Conservation (phyloP, 202 grass and related monocot species). For the Panicum hallii region DNA sequence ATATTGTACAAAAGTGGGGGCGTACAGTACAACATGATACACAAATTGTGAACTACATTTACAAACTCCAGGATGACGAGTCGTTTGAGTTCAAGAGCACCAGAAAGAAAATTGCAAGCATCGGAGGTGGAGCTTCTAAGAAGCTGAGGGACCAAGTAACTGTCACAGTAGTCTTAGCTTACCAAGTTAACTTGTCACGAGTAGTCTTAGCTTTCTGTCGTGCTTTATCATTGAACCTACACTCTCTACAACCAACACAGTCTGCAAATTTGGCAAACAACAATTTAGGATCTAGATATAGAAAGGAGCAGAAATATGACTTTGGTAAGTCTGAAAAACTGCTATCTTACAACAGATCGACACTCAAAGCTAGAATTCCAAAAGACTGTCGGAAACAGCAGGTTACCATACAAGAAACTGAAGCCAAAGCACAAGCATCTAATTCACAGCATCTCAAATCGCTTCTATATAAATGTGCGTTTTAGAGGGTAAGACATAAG, state of each 20-base stretch:
- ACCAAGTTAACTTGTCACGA: constrained; percentile 44
- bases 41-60: constrained; percentile 34
- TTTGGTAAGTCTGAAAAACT: background rate
- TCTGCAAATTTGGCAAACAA: constrained; percentile 61
- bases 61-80: constrained; percentile 25
- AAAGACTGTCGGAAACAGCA: background rate
- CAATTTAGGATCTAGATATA: constrained; percentile 22
- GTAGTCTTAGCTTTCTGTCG: constrained; percentile 78
- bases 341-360: background rate
- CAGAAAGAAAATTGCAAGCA: background rate
- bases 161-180: constrained; percentile 63
- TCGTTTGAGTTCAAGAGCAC: background rate
- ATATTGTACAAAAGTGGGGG: constrained; percentile 31
- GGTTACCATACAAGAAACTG: no score
- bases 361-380: background rate
- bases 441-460: background rate
- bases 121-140: constrained; percentile 9
- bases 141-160: constrained; percentile 18
- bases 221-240: constrained; percentile 93
- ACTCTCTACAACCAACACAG: constrained; percentile 75
- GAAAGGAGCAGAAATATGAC: background rate
- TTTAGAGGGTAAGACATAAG: no score
- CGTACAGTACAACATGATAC: constrained; percentile 19
- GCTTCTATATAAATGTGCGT: background rate
- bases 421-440: background rate